Percentiles rank a stretch among this genome's conserved stretches.
These are phyloP conservation scores for Clitocybe nebularis DNA, from an alignment of 1,284 basidiomycete species.

Conservation along the genomic window DNA sequence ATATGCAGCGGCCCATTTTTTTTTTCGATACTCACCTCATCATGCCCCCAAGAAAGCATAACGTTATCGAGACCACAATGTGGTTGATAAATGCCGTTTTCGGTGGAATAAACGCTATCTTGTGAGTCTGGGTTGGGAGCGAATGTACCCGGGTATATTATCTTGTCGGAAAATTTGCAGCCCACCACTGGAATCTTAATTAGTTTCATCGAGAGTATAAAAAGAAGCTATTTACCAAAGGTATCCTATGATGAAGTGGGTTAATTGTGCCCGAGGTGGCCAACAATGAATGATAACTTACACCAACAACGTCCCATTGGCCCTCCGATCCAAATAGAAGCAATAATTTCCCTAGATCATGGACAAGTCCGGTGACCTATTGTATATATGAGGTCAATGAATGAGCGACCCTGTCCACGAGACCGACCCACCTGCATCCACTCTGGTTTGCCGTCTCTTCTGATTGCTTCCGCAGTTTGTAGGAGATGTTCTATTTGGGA, in stretches of 20 bases:
- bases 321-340: slow-evolving; percentile 81
- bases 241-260: slow-evolving; percentile 56
- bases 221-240: slow-evolving; percentile 37
- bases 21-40: slow-evolving; percentile 54
- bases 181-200: slow-evolving; percentile 57
- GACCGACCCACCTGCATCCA: slow-evolving; percentile 68
- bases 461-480: slow-evolving; percentile 90
- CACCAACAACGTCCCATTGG: slow-evolving; percentile 91
- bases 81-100: slow-evolving; percentile 81
- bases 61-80: slow-evolving; percentile 88
- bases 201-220: slow-evolving; percentile 1
- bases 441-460: slow-evolving; percentile 83
- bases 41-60: slow-evolving; percentile 89
- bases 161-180: slow-evolving; percentile 80
- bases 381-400: background rate
- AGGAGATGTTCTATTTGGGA: slow-evolving; percentile 90
- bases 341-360: slow-evolving; percentile 85
- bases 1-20: slow-evolving; percentile 6
- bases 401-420: background rate
- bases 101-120: slow-evolving; percentile 73
- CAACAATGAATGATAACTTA: slow-evolving; percentile 31
- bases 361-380: slow-evolving; percentile 77
- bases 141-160: slow-evolving; percentile 86
- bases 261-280: slow-evolving; percentile 4
- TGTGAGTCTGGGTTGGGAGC: slow-evolving; percentile 71